Percentiles rank a stretch among this genome's conserved stretches.
Conservation (phyloP, 352 stramenopile genomes). For the Stephanocyclus meneghinianus region DNA sequence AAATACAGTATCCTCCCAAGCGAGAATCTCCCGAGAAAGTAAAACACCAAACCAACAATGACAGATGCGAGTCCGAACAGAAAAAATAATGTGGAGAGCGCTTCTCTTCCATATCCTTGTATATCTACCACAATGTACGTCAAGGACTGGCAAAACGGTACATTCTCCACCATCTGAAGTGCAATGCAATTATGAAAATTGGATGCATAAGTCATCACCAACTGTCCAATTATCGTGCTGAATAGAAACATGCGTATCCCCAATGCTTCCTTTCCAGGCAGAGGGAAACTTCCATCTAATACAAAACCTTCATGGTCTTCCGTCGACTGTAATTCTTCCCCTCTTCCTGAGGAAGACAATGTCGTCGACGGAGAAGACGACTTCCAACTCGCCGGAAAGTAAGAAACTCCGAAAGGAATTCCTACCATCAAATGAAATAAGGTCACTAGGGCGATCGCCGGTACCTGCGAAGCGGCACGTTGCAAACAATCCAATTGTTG, state of each 20-base stretch:
- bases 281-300: slow-evolving; percentile 58
- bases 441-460: slow-evolving; percentile 15
- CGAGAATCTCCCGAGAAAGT: slow-evolving; percentile 87
- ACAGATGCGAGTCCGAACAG: slow-evolving; percentile 88
- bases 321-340: background rate
- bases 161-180: slow-evolving; percentile 93
- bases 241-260: slow-evolving; percentile 80
- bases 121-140: slow-evolving; percentile 84
- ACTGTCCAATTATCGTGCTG: slow-evolving; percentile 67
- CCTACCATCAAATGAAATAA: slow-evolving; percentile 46
- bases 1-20: slow-evolving; percentile 90
- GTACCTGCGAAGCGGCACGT: slow-evolving; percentile 16
- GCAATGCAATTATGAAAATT: slow-evolving; percentile 71
- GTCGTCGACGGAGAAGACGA: slow-evolving; percentile 16
- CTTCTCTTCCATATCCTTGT: slow-evolving; percentile 82
- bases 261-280: slow-evolving; percentile 69
- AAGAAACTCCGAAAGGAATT: slow-evolving; percentile 53
- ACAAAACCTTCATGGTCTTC: slow-evolving; percentile 26
- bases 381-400: slow-evolving; percentile 52
- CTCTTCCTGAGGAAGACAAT: background rate
- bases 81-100: slow-evolving; percentile 89
- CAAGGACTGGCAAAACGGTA: slow-evolving; percentile 92
- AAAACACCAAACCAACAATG: slow-evolving; percentile 89
- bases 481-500: slow-evolving; percentile 3
- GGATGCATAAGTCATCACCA: slow-evolving; percentile 61